Conservation (phyloP, 2,329 filamentous ascomycete species). For the Pseudophaeomoniella oleicola region DNA sequence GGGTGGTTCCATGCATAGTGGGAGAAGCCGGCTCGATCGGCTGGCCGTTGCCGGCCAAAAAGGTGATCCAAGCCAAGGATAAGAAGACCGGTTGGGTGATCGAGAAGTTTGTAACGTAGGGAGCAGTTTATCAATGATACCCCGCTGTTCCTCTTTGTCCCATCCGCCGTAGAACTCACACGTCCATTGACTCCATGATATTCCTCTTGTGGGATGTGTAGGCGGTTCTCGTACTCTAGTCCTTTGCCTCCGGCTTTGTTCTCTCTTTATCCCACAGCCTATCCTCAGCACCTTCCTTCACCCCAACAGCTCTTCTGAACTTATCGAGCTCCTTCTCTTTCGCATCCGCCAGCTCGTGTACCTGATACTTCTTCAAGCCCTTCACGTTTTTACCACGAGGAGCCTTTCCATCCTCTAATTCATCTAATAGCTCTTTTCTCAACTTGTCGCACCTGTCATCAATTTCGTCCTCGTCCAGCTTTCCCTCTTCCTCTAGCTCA, state of each 20-base stretch:
- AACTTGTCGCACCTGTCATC: constrained; percentile 58
- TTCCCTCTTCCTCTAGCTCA: constrained; percentile 69
- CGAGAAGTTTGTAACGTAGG: constrained; percentile 32
- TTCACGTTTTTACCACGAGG: constrained; percentile 20
- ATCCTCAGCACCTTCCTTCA: constrained; percentile 72
- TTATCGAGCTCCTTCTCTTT: constrained; percentile 94
- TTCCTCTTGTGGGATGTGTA: too few relatives aligned
- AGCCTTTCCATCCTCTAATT: constrained; percentile 31
- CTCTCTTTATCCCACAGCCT: neutral
- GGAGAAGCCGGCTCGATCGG: constrained; percentile 54
- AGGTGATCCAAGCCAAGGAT: constrained; percentile 66
- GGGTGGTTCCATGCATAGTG: constrained; percentile 66
- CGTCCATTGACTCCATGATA: too few relatives aligned
- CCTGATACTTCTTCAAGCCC: constrained; percentile 76
- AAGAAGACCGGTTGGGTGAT: constrained; percentile 61
- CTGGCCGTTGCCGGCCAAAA: constrained; percentile 76
- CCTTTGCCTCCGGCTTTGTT: neutral
- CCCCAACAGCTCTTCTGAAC: constrained; percentile 71
- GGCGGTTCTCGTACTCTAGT: too few relatives aligned
- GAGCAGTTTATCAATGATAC: too few relatives aligned
- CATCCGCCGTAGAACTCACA: too few relatives aligned
- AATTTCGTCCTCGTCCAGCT: constrained; percentile 70
- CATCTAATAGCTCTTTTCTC: constrained; percentile 45
- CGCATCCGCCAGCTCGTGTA: constrained; percentile 88
- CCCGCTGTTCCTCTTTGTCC: too few relatives aligned